phyloP scores from a whole-genome alignment of 768 basidiomycete species.

The Auricularia cornea region DNA sequence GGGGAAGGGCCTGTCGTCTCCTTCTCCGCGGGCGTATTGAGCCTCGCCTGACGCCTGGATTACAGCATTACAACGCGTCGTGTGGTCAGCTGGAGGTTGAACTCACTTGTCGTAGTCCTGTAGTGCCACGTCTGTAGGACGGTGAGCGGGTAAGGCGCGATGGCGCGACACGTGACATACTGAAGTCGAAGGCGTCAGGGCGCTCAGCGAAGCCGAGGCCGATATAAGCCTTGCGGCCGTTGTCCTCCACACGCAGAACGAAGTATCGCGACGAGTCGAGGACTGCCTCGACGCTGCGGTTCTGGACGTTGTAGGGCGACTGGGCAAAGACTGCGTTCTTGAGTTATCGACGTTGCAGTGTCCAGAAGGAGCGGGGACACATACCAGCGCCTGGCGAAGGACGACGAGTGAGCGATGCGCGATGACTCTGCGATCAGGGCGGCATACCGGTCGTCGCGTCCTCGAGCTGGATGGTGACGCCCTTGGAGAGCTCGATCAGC shows the following conservation, averaged over 20 bases:
- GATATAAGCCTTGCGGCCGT: constrained; percentile 81
- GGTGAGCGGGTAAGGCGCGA: constrained; percentile 7
- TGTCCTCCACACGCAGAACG: constrained; percentile 83
- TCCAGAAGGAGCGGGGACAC: constrained; percentile 20
- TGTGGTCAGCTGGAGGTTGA: neutral
- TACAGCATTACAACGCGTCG: neutral
- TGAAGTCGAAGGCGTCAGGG: constrained; percentile 23
- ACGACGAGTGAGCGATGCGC: neutral
- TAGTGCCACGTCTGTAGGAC: constrained; percentile 62
- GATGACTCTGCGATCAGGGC: neutral
- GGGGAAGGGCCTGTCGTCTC: constrained; percentile 44
- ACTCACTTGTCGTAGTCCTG: constrained; percentile 78
- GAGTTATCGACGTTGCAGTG: constrained; percentile 8
- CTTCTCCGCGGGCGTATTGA: constrained; percentile 39
- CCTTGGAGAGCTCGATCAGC: constrained; percentile 67
- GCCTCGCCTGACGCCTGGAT: constrained; percentile 10
- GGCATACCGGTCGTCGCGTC: constrained; percentile 68
- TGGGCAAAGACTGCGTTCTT: constrained; percentile 67
- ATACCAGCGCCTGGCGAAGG: constrained; percentile 53
- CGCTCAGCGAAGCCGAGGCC: constrained; percentile 90
- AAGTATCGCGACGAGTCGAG: constrained; percentile 94
- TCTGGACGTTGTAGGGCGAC: constrained; percentile 68
- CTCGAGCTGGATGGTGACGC: constrained; percentile 70
- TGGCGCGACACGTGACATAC: neutral
- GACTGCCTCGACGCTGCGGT: constrained; percentile 88